phyloP scores from a whole-genome alignment of 2,329 filamentous ascomycete species.

The Drechslerella coelobrocha region DNA sequence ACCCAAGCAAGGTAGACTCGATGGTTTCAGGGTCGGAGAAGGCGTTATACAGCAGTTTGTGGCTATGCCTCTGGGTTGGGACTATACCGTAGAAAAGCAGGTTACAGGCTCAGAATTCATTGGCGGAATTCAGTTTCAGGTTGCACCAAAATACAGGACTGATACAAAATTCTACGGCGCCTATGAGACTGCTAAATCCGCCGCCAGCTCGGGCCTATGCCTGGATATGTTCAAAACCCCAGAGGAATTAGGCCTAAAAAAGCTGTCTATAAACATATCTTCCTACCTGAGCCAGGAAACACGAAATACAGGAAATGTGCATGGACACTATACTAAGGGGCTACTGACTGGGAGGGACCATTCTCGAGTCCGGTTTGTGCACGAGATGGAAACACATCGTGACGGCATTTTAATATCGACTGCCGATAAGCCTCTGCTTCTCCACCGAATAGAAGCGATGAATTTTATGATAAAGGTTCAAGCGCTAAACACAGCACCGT shows the following conservation, averaged over 20 bases:
- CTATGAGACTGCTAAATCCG: neutral
- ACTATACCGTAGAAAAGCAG: conserved; percentile 10
- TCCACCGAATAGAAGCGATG: no score
- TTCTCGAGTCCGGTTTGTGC: no score
- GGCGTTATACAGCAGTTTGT: conserved; percentile 5
- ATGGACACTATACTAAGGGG: neutral
- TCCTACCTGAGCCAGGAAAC: neutral
- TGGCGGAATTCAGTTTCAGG: conserved; percentile 15
- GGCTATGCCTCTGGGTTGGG: conserved; percentile 12
- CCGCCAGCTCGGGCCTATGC: no score
- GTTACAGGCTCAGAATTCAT: neutral
- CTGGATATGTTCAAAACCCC: conserved; percentile 3
- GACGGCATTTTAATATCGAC: no score
- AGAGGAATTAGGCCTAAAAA: neutral
- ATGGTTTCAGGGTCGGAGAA: conserved; percentile 4
- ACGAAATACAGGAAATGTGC: neutral
- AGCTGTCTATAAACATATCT: neutral
- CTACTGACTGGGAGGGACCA: no score
- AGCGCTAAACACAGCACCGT: no score
- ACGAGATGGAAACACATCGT: no score
- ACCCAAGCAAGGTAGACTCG: conserved; percentile 1
- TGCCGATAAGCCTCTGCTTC: no score
- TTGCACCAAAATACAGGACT: neutral
- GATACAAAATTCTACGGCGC: neutral
- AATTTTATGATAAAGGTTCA: no score